Percentiles rank a stretch among this genome's conserved stretches.
Conservation (phyloP, 2,329 filamentous ascomycete species). For the Neonectria faginata region DNA sequence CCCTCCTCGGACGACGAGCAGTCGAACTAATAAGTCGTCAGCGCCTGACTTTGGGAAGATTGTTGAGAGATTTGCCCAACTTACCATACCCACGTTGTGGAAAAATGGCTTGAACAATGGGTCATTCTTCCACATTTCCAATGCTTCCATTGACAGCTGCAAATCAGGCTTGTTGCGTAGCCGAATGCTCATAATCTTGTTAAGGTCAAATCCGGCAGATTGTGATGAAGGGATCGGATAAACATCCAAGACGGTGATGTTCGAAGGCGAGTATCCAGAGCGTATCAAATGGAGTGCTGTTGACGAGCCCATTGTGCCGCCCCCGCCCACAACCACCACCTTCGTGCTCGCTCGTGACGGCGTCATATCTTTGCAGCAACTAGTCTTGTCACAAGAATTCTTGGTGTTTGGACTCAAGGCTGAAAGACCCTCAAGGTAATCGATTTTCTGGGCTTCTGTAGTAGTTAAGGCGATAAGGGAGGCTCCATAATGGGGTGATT, state of each 20-base stretch:
- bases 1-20: conserved; percentile 20
- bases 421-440: too few species aligned
- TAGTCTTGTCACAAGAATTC: not conserved
- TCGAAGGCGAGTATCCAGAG: conserved; percentile 15
- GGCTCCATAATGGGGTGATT: not conserved
- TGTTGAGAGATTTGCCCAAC: not conserved
- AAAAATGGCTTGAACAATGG: conserved; percentile 21
- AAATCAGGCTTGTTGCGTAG: conserved; percentile 15
- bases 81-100: conserved; percentile 23
- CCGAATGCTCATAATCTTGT: conserved; percentile 26
- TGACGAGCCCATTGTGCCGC: conserved; percentile 25
- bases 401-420: not conserved
- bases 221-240: conserved; percentile 23
- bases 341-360: conserved; percentile 13
- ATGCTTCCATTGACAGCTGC: conserved; percentile 15
- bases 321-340: conserved; percentile 22
- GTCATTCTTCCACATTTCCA: conserved; percentile 24
- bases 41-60: too few species aligned
- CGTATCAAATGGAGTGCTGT: conserved; percentile 22
- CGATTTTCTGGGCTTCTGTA: not conserved
- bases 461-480: conserved; percentile 12
- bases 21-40: conserved; percentile 4
- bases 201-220: conserved; percentile 14
- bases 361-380: conserved; percentile 4
- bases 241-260: conserved; percentile 23